phyloP scores from a whole-genome alignment of 805 yeast species.

The Ogataea chonburiensis region DNA sequence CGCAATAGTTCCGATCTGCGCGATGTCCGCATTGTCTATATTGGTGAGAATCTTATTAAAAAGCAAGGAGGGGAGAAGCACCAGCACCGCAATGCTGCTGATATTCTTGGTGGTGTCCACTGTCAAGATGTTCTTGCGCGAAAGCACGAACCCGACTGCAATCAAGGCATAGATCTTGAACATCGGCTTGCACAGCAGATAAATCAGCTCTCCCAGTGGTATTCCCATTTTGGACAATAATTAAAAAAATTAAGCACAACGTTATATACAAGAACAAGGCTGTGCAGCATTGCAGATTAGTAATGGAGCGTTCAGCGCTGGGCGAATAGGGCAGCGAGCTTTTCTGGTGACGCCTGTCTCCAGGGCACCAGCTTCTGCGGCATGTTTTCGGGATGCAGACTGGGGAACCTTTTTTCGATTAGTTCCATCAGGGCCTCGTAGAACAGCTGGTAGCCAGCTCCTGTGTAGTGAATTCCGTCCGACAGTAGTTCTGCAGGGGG shows the following conservation, averaged over 20 bases:
- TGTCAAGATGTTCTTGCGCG: slow-evolving; percentile 59
- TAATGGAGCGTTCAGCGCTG: too few species aligned
- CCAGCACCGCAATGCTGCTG: slow-evolving; percentile 65
- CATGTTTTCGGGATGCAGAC: slow-evolving; percentile 21
- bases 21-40: slow-evolving; percentile 65
- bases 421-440: slow-evolving; percentile 32
- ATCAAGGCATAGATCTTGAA: slow-evolving; percentile 76
- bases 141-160: slow-evolving; percentile 62
- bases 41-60: slow-evolving; percentile 70
- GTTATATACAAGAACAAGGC: neutral
- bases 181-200: slow-evolving; percentile 82
- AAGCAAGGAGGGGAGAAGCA: slow-evolving; percentile 71
- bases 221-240: slow-evolving; percentile 10
- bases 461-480: slow-evolving; percentile 47
- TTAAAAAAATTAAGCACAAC: neutral
- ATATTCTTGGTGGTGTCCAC: slow-evolving; percentile 69
- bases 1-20: slow-evolving; percentile 64
- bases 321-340: slow-evolving; percentile 7
- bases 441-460: slow-evolving; percentile 37
- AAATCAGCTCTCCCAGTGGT: slow-evolving; percentile 63
- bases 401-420: slow-evolving; percentile 37
- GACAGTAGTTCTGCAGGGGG: slow-evolving; percentile 27
- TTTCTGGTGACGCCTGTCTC: slow-evolving; percentile 17
- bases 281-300: neutral
- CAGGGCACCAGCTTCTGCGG: slow-evolving; percentile 25